Evolutionary conservation across 2,329 filamentous ascomycete species (phyloP), one percentile per base, ranked within the genome.

Genomic region (Beauveria medogensis): DNA sequence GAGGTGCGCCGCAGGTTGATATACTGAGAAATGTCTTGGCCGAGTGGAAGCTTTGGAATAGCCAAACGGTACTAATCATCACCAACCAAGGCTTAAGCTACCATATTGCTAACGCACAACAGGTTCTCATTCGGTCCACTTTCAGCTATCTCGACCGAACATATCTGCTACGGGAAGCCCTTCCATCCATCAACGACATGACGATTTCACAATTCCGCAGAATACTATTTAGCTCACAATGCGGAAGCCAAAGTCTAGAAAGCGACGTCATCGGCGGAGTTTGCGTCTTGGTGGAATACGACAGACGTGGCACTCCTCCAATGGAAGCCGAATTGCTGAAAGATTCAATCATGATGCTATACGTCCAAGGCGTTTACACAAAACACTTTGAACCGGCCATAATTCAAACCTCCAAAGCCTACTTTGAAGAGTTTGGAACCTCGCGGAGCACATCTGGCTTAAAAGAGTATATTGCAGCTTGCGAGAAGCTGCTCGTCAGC

Each of bases 81-180:
- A n/a, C 2, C 3, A n/a, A 6, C 2, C 3, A 28, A 6, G n/a
- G 9, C 14, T 20, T 30, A 20, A 30, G 37, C 37, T 7, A 24
- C n/a, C 40, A 54, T 46, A 40, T 63, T 43, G 65, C 63, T 62
- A 7, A 60, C 34, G 6, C 3, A 20, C 3, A 40, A 48, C 41
- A 92, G 86, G 83, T 86, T 65, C 86, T 87, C 16, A 84, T 99
- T 57, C 85, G 92, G 54, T 93, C 90, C 64, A 89, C 95, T 44
- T 97, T 97, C 75, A 96, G 92, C 76, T 99, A 92, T 69, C 82
- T 99, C 65, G 93, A 99, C 71, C 87, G 94, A 64, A 90, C 92
- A 2, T 97, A 92, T 70, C 80, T 99, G 8, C 78, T 96, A 2
- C 87, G 88, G 61, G 86, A 87, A 51, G 84, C 88, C 24, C 75